Evolutionary conservation across 371 early-diverging fungal species (phyloP), one percentile per base, ranked within the genome.

Genomic region (Rhizopus arrhizus): DNA sequence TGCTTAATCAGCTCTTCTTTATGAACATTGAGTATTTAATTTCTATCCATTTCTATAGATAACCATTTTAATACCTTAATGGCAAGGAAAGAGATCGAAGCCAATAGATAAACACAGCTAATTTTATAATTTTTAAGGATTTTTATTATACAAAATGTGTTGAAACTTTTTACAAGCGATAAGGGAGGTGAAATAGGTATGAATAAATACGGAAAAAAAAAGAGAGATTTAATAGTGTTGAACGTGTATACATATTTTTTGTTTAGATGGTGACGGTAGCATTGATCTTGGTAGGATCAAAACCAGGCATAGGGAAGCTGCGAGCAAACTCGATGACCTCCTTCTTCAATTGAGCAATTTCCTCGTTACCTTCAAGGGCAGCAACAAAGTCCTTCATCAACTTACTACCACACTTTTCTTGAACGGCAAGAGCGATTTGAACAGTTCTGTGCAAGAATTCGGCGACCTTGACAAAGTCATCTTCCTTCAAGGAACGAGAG

Each of bases 321-420:
- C 83, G 84, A 56, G 97, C 95, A 74, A 97, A 97, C 34, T 81
- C 85, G 72, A 94, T 86, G n/a, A 98, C 95, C 69, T 95, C 91
- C 72, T 85, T 84, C 74, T 88, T 87, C 64, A 99, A 88, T 60
- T 84, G 82, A 58, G 84, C 80, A 65, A 92, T 82, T 52, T 91
- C 89, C 41, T 78, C 75, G 64, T 87, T 88, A 56, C 74, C 74
- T 43, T 85, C 90, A 66, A 86, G 66, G 48, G 86, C 91, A 48
- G 48, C 48, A 48, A 93, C 85, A 84, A 98, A 97, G 83, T 96
- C 97, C 87, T 97, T 97, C 81, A 97, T 83, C 80, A 95, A 66
- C 88, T 95, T 96, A 74, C 90, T 89, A 34, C 91, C 89, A 57
- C 87, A 83, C 75, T 84, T 82, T 68, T 68, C 65, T 66, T 86